Evolutionary conservation across 208 protist species (phyloP), one percentile per base, ranked within the genome.

Genomic region (Leishmania arabica): DNA sequence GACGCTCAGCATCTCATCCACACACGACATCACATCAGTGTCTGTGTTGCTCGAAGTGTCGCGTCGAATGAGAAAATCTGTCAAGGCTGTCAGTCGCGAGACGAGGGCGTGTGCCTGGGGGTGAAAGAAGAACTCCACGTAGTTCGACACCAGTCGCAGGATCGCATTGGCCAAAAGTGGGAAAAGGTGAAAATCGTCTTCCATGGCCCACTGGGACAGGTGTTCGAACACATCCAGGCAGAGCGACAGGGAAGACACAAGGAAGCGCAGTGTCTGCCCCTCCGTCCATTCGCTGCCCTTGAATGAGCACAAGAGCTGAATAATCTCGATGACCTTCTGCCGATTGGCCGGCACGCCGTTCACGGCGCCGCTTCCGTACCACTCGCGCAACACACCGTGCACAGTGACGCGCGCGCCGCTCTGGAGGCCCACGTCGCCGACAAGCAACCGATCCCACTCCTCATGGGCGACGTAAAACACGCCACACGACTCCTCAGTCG

Each of bases 1-100:
- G 42, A 83, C 79, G 64, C 88, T 90, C 37, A 97, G 79, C 77
- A 87, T 31, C 78, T 93, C 91, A 72, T 97, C 91, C 24, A 97
- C 78, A 56, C 85, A 87, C 42, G 92, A 87, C 90, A 95, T 90
- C 42, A 96, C 83, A 62, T 86, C 78, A 11, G 92, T 89, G 78
- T 94, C 85, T 54, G 91, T 86, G 58, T 87, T 87, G 78, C 84
- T 78, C 1, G 56, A 40, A 9, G 68, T 78, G 66, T 91, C 88
- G 70, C 88, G 65, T 27, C 69, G 76, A 66, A 96, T 89, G 49
- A 93, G 79, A 45, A 79, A 81, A 24, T 56, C 34, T 4, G 88
- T 90, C 74, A 90, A 72, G 31, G 53, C 54, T 0, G 80, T 72
- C 60, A 90, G 86, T 24, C 78, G 77, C 21, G 76, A 58, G 27